phyloP scores from a whole-genome alignment of 805 yeast genomes.

The Metschnikowia cubensis region DNA sequence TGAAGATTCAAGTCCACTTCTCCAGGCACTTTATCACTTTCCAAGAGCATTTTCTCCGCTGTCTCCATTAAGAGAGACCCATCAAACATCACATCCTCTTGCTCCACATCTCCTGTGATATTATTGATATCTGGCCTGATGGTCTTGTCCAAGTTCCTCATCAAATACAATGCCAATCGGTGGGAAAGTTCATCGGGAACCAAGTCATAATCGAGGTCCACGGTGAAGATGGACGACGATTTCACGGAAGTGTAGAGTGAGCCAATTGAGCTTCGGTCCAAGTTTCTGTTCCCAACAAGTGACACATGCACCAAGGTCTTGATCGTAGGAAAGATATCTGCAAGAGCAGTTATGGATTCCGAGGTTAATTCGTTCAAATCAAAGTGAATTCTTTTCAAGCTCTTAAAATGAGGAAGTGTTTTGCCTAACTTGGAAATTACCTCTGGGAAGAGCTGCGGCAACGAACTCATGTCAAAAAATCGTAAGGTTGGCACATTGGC shows the following conservation, averaged over 20 bases:
- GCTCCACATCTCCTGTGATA: slow-evolving; percentile 24
- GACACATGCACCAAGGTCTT: slow-evolving; percentile 51
- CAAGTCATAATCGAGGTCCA: slow-evolving; percentile 53
- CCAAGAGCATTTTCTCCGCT: slow-evolving; percentile 59
- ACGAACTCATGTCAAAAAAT: slow-evolving; percentile 51
- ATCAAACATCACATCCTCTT: slow-evolving; percentile 70
- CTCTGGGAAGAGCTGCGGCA: slow-evolving; percentile 50
- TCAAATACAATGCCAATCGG: slow-evolving; percentile 51
- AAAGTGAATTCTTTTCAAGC: slow-evolving; percentile 49
- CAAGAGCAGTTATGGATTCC: slow-evolving; percentile 46
- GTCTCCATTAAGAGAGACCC: slow-evolving; percentile 71
- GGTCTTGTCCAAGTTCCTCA: slow-evolving; percentile 52
- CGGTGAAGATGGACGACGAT: slow-evolving; percentile 44
- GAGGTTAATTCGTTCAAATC: slow-evolving; percentile 49
- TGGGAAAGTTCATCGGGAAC: slow-evolving; percentile 50
- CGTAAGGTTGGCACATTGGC: slow-evolving; percentile 38
- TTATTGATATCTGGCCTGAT: slow-evolving; percentile 24
- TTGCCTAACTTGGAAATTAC: slow-evolving; percentile 43
- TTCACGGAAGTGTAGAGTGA: slow-evolving; percentile 50
- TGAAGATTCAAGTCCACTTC: slow-evolving; percentile 38
- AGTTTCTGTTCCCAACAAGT: slow-evolving; percentile 46
- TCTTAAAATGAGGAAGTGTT: slow-evolving; percentile 43
- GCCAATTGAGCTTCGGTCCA: slow-evolving; percentile 43
- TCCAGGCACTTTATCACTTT: slow-evolving; percentile 15
- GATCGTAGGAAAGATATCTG: slow-evolving; percentile 45